phyloP scores from a whole-genome alignment of 805 yeast genomes.

The Blastobotrys chiropterorum region DNA sequence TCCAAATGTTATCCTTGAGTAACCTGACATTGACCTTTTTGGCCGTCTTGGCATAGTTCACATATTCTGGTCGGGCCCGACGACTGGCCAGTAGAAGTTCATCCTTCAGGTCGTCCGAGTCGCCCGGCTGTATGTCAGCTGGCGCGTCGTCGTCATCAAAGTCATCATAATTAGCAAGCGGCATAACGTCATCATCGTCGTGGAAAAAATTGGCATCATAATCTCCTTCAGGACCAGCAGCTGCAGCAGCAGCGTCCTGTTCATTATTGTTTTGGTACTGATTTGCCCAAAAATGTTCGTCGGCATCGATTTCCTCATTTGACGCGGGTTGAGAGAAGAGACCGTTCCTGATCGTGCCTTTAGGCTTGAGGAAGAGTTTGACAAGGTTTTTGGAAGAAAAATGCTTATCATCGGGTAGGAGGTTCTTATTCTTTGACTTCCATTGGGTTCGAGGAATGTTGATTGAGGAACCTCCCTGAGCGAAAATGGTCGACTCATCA shows the following conservation, averaged over 20 bases:
- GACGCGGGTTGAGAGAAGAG: conserved; percentile 7
- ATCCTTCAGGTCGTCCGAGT: conserved; percentile 3
- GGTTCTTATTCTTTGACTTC: conserved; percentile 38
- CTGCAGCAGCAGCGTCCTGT: neutral
- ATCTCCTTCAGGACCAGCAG: conserved; percentile 23
- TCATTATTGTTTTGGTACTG: conserved; percentile 31
- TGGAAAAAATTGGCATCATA: conserved; percentile 27
- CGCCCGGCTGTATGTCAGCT: neutral
- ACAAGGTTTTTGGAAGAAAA: conserved; percentile 66
- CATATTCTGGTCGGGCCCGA: conserved; percentile 27
- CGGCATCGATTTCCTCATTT: conserved; percentile 35
- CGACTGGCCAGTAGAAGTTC: conserved; percentile 12
- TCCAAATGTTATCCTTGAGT: conserved; percentile 74
- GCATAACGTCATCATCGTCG: conserved; percentile 21
- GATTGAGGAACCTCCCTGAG: conserved; percentile 33
- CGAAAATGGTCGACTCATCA: conserved; percentile 38
- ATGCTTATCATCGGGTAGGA: conserved; percentile 67
- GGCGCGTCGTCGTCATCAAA: conserved; percentile 12
- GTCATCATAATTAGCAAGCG: conserved; percentile 5
- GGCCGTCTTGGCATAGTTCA: conserved; percentile 63
- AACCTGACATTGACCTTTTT: conserved; percentile 71
- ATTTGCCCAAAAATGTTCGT: conserved; percentile 72
- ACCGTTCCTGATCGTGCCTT: conserved; percentile 15
- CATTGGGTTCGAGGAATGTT: conserved; percentile 40
- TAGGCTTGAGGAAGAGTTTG: conserved; percentile 63